Base-by-base conservation (phyloP, 345 rosid species). In the Pistacia vera region DNA sequence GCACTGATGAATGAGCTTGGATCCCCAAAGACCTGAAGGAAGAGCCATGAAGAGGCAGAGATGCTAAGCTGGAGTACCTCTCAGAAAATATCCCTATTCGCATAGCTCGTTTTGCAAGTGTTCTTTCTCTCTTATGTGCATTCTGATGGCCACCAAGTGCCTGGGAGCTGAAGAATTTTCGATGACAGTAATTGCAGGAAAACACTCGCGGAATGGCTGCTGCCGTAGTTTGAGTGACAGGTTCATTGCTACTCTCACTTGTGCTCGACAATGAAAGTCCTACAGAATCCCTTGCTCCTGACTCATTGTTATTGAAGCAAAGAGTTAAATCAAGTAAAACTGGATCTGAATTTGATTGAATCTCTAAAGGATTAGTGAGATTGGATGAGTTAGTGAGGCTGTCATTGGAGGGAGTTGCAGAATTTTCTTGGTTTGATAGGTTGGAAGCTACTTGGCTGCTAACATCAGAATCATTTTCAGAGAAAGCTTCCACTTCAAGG, bases 101-200 rank as follows among this genome's bases (percentile, higher is more conserved):
- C 94, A 88, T 84, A 22, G 97, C 94, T 0, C 89, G 86, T 79
- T 92, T 93, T 0, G 91, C 93, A 62, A 93, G 85, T 5, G 91
- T 88, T 81, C 98, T 81, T 71, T 93, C 97, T 44, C 97, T 81
- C 77, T 92, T 93, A 16, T 93, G 98, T 11, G 98, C 98, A 16
- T 91, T 91, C 77, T 93, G 98, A 74, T 93, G 98, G 67, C 97
- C 98, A 0, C 98, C 98, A 61, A 93, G 91, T 20, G 98, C 98
- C 78, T 93, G 98, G 28, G 97, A 93, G 81, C 93, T 91, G 72
- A 77, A 87, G 79, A 93, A 93, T 66, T 91, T 91, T 16, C 97
- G 87, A 54, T 87, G 84, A 70, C 98, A 93, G 76, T 93, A 93
- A 72, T 91, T 90, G 83, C 98, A 93, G 73, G 98, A 83, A 71